These are phyloP conservation scores for Boechera stricta DNA, from an alignment of 345 rosid genomes.

Conservation along the genomic window DNA sequence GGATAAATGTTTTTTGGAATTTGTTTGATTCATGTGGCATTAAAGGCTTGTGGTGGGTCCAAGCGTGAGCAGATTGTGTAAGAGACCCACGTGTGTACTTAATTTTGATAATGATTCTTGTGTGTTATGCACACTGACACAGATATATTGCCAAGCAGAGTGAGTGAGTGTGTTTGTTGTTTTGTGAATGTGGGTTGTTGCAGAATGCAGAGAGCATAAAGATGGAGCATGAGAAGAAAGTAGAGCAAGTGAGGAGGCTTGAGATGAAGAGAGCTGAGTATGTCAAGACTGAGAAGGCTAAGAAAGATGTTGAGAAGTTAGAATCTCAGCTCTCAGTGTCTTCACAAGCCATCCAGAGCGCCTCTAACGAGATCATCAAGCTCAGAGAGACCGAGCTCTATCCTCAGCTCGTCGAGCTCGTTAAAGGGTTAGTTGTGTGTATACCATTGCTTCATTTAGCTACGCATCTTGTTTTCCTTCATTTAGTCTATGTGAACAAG, in stretches of 20 bases:
- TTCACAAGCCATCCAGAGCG: slow-evolving; percentile 78
- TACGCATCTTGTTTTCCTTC: neutral
- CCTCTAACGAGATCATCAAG: slow-evolving; percentile 81
- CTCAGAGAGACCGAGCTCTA: slow-evolving; percentile 81
- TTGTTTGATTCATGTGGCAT: slow-evolving; percentile 31
- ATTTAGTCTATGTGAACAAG: neutral
- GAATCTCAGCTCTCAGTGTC: slow-evolving; percentile 90
- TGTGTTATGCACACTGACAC: slow-evolving; percentile 37
- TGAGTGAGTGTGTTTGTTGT: slow-evolving; percentile 26
- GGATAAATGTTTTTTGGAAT: slow-evolving; percentile 24
- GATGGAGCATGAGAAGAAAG: slow-evolving; percentile 85
- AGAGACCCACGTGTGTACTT: slow-evolving; percentile 47
- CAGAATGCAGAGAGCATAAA: slow-evolving; percentile 71
- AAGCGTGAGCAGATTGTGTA: slow-evolving; percentile 42
- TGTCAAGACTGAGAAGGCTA: slow-evolving; percentile 78
- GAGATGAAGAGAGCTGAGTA: slow-evolving; percentile 87
- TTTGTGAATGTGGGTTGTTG: slow-evolving; percentile 40
- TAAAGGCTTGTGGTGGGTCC: slow-evolving; percentile 42
- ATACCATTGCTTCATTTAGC: slow-evolving; percentile 2
- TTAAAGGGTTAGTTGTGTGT: slow-evolving; percentile 71
- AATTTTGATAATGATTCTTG: slow-evolving; percentile 11
- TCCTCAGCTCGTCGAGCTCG: slow-evolving; percentile 87
- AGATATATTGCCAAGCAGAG: slow-evolving; percentile 20
- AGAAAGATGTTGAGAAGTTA: slow-evolving; percentile 80
- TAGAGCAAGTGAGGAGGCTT: slow-evolving; percentile 75